These are phyloP conservation scores for Colletotrichum karsti DNA, from an alignment of 2,329 filamentous ascomycete species.

Conservation along the genomic window DNA sequence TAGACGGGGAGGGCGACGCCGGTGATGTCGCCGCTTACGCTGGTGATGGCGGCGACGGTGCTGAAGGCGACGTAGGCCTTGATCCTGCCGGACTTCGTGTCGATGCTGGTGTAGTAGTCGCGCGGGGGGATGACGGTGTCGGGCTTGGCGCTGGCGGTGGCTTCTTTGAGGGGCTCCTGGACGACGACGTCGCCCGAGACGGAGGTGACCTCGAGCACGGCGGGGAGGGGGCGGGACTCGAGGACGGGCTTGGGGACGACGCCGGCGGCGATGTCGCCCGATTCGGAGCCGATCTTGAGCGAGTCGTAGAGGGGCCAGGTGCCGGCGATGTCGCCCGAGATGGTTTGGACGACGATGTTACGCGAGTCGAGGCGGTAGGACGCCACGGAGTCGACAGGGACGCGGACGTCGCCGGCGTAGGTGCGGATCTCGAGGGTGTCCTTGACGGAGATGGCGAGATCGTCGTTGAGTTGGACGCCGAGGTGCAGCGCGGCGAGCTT, in stretches of 20 bases:
- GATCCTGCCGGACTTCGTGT: slow-evolving; percentile 55
- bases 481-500: slow-evolving; percentile 47
- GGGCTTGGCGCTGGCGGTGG: slow-evolving; percentile 28
- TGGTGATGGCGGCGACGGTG: slow-evolving; percentile 42
- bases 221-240: slow-evolving; percentile 43
- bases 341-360: slow-evolving; percentile 49
- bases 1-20: slow-evolving; percentile 55
- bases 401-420: slow-evolving; percentile 47
- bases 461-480: slow-evolving; percentile 48
- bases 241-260: slow-evolving; percentile 51
- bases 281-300: slow-evolving; percentile 52
- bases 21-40: slow-evolving; percentile 50
- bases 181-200: slow-evolving; percentile 53
- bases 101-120: slow-evolving; percentile 54
- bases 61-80: slow-evolving; percentile 49
- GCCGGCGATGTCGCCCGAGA: slow-evolving; percentile 53
- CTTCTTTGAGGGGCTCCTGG: slow-evolving; percentile 46
- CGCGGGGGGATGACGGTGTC: slow-evolving; percentile 47
- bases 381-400: slow-evolving; percentile 36
- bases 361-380: slow-evolving; percentile 53
- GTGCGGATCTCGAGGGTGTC: slow-evolving; percentile 42
- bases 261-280: slow-evolving; percentile 51
- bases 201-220: slow-evolving; percentile 49
- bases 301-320: slow-evolving; percentile 61
- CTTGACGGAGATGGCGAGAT: slow-evolving; percentile 44